Base-by-base conservation (phyloP, 2,329 filamentous ascomycete species). In the Falciphora oryzae region DNA sequence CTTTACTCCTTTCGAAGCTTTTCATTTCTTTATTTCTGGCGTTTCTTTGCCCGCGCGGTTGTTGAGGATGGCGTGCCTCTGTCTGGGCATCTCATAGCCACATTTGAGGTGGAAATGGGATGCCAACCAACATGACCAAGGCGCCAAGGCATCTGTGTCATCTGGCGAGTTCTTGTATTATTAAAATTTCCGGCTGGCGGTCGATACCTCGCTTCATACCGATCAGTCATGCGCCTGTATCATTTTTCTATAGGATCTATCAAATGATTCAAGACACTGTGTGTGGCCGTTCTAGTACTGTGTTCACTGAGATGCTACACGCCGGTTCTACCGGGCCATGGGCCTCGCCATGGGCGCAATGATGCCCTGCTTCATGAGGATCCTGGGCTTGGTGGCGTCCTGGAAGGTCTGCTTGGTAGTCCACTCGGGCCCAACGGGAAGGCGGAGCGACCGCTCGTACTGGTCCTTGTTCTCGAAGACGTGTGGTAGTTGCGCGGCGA, bases 381-480 rank as follows among this genome's bases (percentile, higher is more conserved):
- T 85, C 71, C 92, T 87, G 65, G 95, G 95, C 84, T 94, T 96
- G 66, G 91, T 96, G 67, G 86, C 86, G 70, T 90, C 87, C 81
- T 98, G 93, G 83, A 95, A 95, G 18, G 90, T 92, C 80, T 92
- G 88, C 84, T 97, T 97, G n/a, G 94, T 98, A 70, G 89, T 88
- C 93, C 94, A 99, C 77, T 99, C 94, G 22, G 90, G 92, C 1
- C 95, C 95, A 66, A 98, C 86, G 1, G 95, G 95, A 69, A 97
- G 78, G 58, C 94, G 84, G 65, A 98, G 80, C 68, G 90, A 91
- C 62, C 94, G 83, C 81, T 99, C 95, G 78, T 98, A 98, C 80
- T 97, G 93, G 73, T 90, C 85, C 70, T 84, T 85, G 32, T 85
- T 92, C 81, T 97, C 94, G 76, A 93, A 98, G n/a, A 88, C 89